Evolutionary conservation across 352 stramenopile species (phyloP), one percentile per base, ranked within the genome.

Genomic region (Aphanomyces astaci): DNA sequence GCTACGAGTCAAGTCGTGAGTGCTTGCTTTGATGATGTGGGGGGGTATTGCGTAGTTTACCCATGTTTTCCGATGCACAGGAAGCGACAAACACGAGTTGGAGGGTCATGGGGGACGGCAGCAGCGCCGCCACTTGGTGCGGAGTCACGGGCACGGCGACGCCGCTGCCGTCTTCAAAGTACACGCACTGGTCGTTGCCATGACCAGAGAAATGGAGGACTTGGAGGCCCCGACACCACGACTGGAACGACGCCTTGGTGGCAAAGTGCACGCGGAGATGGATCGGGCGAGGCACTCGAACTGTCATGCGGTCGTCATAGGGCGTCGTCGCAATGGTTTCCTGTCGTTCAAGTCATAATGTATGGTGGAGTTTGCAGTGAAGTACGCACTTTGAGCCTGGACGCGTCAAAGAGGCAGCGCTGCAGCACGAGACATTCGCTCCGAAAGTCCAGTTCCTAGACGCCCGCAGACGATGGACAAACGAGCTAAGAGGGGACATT

Each of bases 371-470:
- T n/a, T n/a, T n/a, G n/a, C 46, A 54, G 45, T 7, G 4, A 13
- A 27, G 27, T 25, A 31, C 24, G 27, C 19, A 46, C 22, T 13
- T 45, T 19, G 15, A 32, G 28, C 25, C 24, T 22, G 24, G 33
- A n/a, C 11, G 39, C 36, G 24, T 52, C 25, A 19, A 22, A 4
- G 15, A 65, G n/a, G 40, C 22, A 46, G 4, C 53, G 15, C n/a
- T 31, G 56, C n/a, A 65, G 17, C 40, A 48, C 22, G 36, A 28
- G 15, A 24, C 39, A 51, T 22, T 65, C 56, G 33, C 1, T 53
- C 5, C 40, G 56, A 22, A 53, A 65, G 28, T 65, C 56, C 32
- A 65, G 40, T 27, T 65, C 56, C 56, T 65, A 65, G n/a, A n/a
- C n/a, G n/a, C n/a, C n/a, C n/a, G n/a, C n/a, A n/a, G n/a, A n/a